Evolutionary conservation across 2,329 filamentous ascomycete species (phyloP).

Genomic region (Pleurostoma richardsiae): DNA sequence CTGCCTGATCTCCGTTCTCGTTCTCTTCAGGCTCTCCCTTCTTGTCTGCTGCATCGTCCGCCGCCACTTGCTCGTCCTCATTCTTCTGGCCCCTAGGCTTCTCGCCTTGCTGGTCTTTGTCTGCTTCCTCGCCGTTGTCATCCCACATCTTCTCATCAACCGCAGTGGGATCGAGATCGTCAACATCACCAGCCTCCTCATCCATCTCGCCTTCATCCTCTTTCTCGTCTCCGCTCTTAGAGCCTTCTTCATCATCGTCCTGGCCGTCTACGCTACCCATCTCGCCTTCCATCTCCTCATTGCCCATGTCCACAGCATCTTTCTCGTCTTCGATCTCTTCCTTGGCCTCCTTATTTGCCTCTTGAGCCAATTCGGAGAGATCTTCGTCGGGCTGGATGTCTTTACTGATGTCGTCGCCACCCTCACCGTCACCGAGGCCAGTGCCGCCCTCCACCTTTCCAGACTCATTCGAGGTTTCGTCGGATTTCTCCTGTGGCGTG

Average conservation of each 20-base stretch:
- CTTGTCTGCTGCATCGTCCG: slow-evolving; percentile 51
- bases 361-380: slow-evolving; percentile 82
- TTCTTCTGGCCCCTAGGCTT: slow-evolving; percentile 66
- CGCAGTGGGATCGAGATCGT: slow-evolving; percentile 82
- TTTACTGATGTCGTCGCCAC: slow-evolving; percentile 95
- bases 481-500: slow-evolving; percentile 74
- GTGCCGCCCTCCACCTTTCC: slow-evolving; percentile 88
- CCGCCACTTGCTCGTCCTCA: slow-evolving; percentile 55
- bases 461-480: slow-evolving; percentile 62
- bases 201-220: slow-evolving; percentile 73
- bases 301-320: slow-evolving; percentile 87
- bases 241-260: slow-evolving; percentile 54
- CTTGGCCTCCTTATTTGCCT: slow-evolving; percentile 62
- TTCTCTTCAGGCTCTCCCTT: slow-evolving; percentile 29
- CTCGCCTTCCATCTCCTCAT: slow-evolving; percentile 86
- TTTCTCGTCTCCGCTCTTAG: slow-evolving; percentile 58
- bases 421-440: slow-evolving; percentile 90
- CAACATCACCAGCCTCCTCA: slow-evolving; percentile 84
- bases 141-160: slow-evolving; percentile 99
- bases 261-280: slow-evolving; percentile 61
- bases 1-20: slow-evolving; percentile 41
- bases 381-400: slow-evolving; percentile 94
- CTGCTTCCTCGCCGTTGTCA: slow-evolving; percentile 70
- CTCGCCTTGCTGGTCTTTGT: slow-evolving; percentile 76
- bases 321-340: slow-evolving; percentile 73